Evolutionary conservation across 495 filamentous ascomycete species (phyloP).

Genomic region (Penicillium herquei): DNA sequence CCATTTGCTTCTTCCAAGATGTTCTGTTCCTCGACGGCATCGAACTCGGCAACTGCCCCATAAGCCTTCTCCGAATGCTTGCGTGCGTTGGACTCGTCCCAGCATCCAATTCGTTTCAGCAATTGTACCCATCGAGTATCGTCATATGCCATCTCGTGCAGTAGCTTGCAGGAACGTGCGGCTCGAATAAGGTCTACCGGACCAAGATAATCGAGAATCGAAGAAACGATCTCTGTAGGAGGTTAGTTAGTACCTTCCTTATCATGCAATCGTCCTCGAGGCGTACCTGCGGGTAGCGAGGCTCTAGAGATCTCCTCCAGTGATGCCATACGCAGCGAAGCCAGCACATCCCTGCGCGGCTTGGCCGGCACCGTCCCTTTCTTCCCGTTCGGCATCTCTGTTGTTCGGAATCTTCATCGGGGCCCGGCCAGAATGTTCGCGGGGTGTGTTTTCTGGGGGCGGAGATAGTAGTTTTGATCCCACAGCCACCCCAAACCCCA

Average conservation of each 20-base stretch:
- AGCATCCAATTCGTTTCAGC: slow-evolving; percentile 81
- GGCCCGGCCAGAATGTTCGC: slow-evolving; percentile 14
- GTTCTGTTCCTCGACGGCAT: slow-evolving; percentile 52
- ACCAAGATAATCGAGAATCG: slow-evolving; percentile 85
- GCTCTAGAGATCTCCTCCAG: slow-evolving; percentile 74
- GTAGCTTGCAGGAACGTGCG: slow-evolving; percentile 82
- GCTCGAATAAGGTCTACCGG: slow-evolving; percentile 79
- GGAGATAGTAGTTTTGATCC: background rate
- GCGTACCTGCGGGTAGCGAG: slow-evolving; percentile 73
- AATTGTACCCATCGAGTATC: slow-evolving; percentile 91
- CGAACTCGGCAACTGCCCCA: slow-evolving; percentile 61
- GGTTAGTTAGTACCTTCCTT: slow-evolving; percentile 25
- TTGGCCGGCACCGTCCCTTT: slow-evolving; percentile 50
- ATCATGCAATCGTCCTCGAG: background rate
- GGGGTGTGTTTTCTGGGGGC: slow-evolving; percentile 1
- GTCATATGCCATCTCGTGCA: slow-evolving; percentile 99
- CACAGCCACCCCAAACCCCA: background rate
- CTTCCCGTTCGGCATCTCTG: slow-evolving; percentile 63
- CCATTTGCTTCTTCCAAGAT: slow-evolving; percentile 26
- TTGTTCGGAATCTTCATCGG: slow-evolving; percentile 32
- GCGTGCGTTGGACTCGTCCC: slow-evolving; percentile 87
- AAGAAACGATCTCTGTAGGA: slow-evolving; percentile 74
- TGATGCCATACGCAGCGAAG: slow-evolving; percentile 69
- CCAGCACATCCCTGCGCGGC: slow-evolving; percentile 61
- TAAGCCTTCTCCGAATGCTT: slow-evolving; percentile 72